phyloP scores from a whole-genome alignment of 306 rosid species.

The Gastrolobium villosum region DNA sequence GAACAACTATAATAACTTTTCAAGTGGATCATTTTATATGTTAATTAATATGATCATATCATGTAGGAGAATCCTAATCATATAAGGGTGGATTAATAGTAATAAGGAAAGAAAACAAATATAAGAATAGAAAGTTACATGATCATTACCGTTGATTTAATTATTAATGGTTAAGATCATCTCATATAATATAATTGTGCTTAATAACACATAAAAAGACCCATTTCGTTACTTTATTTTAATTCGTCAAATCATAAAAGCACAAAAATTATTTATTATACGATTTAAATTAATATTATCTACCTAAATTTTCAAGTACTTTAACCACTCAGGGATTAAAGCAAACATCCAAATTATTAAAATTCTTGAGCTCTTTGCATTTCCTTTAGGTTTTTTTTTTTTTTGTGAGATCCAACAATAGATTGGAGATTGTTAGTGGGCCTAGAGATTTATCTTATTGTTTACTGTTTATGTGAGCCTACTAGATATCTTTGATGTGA shows the following conservation, averaged over 20 bases:
- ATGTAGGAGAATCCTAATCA: no score
- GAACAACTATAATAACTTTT: neutral
- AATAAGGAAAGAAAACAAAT: no score
- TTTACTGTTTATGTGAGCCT: neutral
- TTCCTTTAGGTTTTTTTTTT: neutral
- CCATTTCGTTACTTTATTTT: neutral
- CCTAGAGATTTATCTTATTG: neutral
- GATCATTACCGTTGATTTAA: no score
- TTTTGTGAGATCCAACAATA: neutral
- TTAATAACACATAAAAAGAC: no score
- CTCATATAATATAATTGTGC: no score
- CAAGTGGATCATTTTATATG: no score
- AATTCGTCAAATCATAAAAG: neutral
- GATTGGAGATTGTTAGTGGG: neutral
- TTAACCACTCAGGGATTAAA: neutral
- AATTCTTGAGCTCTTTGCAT: no score
- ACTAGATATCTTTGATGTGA: neutral
- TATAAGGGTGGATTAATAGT: no score
- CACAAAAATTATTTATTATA: neutral
- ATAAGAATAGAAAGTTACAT: no score
- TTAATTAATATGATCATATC: no score
- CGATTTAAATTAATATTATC: neutral
- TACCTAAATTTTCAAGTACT: neutral
- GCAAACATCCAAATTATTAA: conserved; percentile 7
- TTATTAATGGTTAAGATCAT: no score